Evolutionary conservation across 2,329 filamentous ascomycete genomes (phyloP), one percentile per base, ranked within the genome.

Genomic region (Periconia sp.): DNA sequence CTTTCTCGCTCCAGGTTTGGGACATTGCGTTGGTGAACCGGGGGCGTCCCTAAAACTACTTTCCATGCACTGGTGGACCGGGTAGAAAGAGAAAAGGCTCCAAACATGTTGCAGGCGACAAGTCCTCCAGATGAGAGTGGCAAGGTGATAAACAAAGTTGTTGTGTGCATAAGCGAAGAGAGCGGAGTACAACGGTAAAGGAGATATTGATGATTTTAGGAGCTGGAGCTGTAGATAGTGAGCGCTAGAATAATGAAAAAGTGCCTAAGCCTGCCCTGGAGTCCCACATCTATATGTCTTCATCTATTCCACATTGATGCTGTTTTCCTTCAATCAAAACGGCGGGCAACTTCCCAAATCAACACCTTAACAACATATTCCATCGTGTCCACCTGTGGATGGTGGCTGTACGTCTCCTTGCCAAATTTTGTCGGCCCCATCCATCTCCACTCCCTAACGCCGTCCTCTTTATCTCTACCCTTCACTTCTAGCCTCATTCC

Each of bases 11-110:
- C 13, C 13, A 10, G 28, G 13, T 10, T 19, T 32, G 13, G 23
- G 23, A 8, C 23, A 25, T n/a, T 25, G 23, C 23, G 23, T 25
- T 25, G 23, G 23, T 8, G 8, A n/a, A 25, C n/a, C n/a, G 8
- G 23, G 8, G 23, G 8, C n/a, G 8, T 8, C 18, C 30, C 7
- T 16, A 32, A 32, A 6, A 32, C 30, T 16, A 32, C 30, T 0
- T 48, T 78, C n/a, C 54, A 69, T 7, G 67, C 72, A 0, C 59
- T 77, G 3, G 71, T 73, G 4, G 52, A 57, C 6, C 73, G 72
- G 70, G 71, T 74, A 8, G 72, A 52, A 25, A 26, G 49, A 25
- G 49, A 33, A n/a, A 36, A 53, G 3, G 68, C 68, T 0, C 73
- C 74, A 0, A 66, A 71, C 4, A 12, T 10, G 6, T 32, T 8